These are phyloP conservation scores for Cnidoscolus chayamansa DNA, from an alignment of 441 rosid species.

Conservation along the genomic window DNA sequence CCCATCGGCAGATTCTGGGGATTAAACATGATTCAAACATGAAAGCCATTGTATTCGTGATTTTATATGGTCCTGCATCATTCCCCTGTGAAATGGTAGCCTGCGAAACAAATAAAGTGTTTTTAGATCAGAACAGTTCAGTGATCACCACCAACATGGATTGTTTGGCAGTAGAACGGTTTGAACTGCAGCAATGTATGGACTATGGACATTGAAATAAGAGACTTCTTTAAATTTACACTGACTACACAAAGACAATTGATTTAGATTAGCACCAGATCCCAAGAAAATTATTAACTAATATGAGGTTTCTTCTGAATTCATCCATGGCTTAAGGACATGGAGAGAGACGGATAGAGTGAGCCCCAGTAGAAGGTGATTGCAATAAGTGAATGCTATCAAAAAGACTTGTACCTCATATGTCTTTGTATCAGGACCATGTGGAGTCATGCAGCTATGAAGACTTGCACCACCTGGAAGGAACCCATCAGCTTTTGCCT, in stretches of 20 bases:
- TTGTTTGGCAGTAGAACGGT: neutral
- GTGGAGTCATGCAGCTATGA: slow-evolving; percentile 98
- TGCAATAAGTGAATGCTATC: neutral
- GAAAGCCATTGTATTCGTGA: slow-evolving; percentile 83
- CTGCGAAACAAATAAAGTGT: slow-evolving; percentile 33
- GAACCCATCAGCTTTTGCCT: slow-evolving; percentile 98
- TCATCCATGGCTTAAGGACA: too few relatives aligned
- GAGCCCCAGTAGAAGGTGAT: neutral
- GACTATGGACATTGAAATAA: neutral
- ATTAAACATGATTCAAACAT: slow-evolving; percentile 47
- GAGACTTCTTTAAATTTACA: too few relatives aligned
- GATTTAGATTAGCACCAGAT: neutral
- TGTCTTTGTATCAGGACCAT: slow-evolving; percentile 93
- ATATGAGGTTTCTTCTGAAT: neutral
- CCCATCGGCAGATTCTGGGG: slow-evolving; percentile 88
- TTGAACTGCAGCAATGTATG: neutral
- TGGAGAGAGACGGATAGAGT: too few relatives aligned
- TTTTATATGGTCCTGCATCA: slow-evolving; percentile 58
- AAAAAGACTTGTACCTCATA: slow-evolving; percentile 30
- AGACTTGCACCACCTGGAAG: slow-evolving; percentile 95
- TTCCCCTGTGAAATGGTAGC: slow-evolving; percentile 61
- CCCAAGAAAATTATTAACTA: neutral
- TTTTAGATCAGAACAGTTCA: neutral
- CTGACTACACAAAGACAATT: neutral
- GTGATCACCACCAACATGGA: neutral